Evolutionary conservation across 768 basidiomycete species (phyloP).

Genomic region (Leccinum subtestaceum): DNA sequence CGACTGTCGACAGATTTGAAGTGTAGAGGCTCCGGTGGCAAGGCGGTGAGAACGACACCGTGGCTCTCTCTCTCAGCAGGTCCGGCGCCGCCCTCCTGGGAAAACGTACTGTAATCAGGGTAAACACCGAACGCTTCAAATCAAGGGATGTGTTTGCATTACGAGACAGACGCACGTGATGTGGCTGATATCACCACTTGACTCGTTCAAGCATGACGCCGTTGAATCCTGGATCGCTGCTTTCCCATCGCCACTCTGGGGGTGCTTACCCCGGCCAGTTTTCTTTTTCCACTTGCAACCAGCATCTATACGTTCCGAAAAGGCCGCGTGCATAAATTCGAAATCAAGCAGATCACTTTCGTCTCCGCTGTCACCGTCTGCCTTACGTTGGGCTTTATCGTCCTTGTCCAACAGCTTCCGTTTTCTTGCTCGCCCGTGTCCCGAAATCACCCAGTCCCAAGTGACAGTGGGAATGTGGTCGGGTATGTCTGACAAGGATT

Average conservation of each 20-base stretch:
- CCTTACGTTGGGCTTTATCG: conserved; percentile 15
- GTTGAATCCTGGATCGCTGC: neutral
- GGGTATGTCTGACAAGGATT: conserved; percentile 55
- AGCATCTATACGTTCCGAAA: conserved; percentile 45
- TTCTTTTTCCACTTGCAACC: conserved; percentile 30
- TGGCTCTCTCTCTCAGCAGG: neutral
- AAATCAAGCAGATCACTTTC: conserved; percentile 29
- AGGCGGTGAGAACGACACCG: conserved; percentile 12
- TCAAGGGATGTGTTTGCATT: neutral
- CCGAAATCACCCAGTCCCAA: conserved; percentile 59
- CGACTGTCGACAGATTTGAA: conserved; percentile 4
- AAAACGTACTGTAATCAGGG: conserved; percentile 34
- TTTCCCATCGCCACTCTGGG: neutral
- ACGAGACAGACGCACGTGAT: conserved; percentile 45
- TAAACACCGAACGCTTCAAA: conserved; percentile 10
- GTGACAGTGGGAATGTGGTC: conserved; percentile 59
- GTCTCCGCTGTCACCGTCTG: neutral
- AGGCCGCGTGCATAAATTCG: conserved; percentile 47
- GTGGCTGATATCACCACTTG: conserved; percentile 37
- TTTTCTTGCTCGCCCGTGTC: conserved; percentile 30
- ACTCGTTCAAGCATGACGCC: conserved; percentile 1
- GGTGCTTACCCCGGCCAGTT: neutral
- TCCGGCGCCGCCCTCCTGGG: conserved; percentile 27
- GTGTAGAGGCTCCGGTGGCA: conserved; percentile 28
- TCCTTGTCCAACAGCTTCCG: conserved; percentile 4